Base-by-base conservation (phyloP, 2,329 filamentous ascomycete genomes). In the Diaporthe sp. region DNA sequence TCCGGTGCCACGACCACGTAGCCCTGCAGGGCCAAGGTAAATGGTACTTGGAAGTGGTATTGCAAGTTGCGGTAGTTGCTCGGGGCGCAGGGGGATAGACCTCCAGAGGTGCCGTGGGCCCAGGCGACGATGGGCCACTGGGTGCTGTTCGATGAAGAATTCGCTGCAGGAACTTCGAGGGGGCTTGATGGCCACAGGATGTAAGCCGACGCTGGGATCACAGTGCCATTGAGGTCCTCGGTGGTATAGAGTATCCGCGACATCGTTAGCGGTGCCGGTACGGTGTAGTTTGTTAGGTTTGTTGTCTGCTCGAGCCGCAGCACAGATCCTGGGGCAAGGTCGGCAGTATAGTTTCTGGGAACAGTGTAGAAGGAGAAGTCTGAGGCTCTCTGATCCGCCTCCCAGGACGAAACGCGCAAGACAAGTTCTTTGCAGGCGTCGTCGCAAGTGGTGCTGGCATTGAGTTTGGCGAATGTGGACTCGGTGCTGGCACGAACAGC, bases 201-300 rank as follows among this genome's bases (percentile, higher is more conserved):
- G 77, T 83, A 88, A 1, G 83, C 87, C 1, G 87, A 88, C 4
- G 86, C 84, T 1, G 87, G 88, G 2, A 89, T 78, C 0, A 82
- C 73, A 1, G 83, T 84, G 3, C 86, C 86, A 72, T 88, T 87
- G 19, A 85, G 75, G 27, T 82, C 83, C n/a, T 80, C 82, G 0
- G 86, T 85, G 35, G 84, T 84, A 79, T 88, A 90, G 4, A 88
- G 76, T 75, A 90, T 83, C 19, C 87, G 84, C 2, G 86, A 88
- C 65, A 90, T 78, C 2, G 86, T 81, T 0, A 83, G 78, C 13
- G 44, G 44, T 7, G 63, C 19, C 6, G 63, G 63, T 1, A 68
- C 63, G 6, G 63, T 35, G 35, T 68, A 68, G 5, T 68, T 68
- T 13, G 63, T 53, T 44, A 68, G 25, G 27, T 68, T 39, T 7